Conservation (phyloP, 352 stramenopile genomes). For the Globisporangium abappressorium region DNA sequence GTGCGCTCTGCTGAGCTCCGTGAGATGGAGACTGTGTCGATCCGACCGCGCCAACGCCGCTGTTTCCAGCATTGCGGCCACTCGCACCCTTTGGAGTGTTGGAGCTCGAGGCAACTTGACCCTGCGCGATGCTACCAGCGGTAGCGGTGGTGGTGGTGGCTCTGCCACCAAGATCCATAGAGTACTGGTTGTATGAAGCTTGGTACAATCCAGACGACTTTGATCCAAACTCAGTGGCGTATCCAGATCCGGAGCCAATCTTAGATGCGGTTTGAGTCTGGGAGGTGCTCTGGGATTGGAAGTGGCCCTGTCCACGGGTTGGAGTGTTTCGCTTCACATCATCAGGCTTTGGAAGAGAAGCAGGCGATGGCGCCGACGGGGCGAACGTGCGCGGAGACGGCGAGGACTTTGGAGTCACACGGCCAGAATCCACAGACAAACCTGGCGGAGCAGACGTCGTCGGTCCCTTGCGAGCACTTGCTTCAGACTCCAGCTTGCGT, state of each 20-base stretch:
- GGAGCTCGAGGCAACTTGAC: conserved; percentile 30
- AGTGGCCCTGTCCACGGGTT: conserved; percentile 48
- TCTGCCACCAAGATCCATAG: conserved; percentile 65
- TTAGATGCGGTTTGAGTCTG: conserved; percentile 41
- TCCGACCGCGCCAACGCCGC: conserved; percentile 18
- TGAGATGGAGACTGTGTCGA: conserved; percentile 60
- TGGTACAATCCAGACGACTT: conserved; percentile 73
- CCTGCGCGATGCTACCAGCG: conserved; percentile 33
- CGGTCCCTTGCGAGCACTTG: conserved; percentile 20
- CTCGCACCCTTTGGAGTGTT: conserved; percentile 58
- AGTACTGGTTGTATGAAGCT: conserved; percentile 77
- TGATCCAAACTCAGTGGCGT: conserved; percentile 47
- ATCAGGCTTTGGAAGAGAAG: conserved; percentile 82
- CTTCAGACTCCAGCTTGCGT: conserved; percentile 32
- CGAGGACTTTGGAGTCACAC: conserved; percentile 58
- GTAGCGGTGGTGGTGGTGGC: conserved; percentile 15
- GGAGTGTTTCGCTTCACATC: conserved; percentile 79
- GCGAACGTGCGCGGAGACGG: conserved; percentile 62
- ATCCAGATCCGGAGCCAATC: conserved; percentile 50
- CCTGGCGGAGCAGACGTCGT: conserved; percentile 65
- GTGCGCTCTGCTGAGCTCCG: conserved; percentile 35
- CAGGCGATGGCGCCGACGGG: conserved; percentile 78
- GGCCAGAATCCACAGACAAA: conserved; percentile 64
- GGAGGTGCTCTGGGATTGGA: conserved; percentile 38
- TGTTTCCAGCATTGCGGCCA: conserved; percentile 20